phyloP scores from a whole-genome alignment of 805 yeast genomes.

The Wickerhamomyces ciferrii region DNA sequence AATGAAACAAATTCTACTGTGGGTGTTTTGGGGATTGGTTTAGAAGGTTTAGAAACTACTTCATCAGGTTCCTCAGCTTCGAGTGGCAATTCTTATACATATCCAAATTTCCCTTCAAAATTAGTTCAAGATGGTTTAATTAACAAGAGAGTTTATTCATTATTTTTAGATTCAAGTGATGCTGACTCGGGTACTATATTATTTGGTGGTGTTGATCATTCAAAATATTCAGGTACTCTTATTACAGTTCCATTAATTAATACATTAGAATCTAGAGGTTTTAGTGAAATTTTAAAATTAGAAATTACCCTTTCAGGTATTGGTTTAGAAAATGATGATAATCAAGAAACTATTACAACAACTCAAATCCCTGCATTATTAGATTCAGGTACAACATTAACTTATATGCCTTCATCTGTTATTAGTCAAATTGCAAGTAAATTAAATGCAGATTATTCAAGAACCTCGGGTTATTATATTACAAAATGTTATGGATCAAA shows the following conservation, averaged over 20 bases:
- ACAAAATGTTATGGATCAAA: constrained; percentile 35
- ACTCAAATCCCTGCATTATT: constrained; percentile 28
- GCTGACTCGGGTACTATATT: constrained; percentile 47
- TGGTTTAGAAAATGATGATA: constrained; percentile 2
- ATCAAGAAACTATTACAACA: constrained; percentile 1
- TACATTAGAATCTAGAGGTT: constrained; percentile 24
- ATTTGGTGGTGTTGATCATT: constrained; percentile 70
- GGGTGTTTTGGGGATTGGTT: constrained; percentile 69
- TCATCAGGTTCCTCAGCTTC: constrained; percentile 11
- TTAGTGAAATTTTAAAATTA: constrained; percentile 35
- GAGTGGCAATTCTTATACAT: constrained; percentile 40
- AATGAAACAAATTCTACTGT: constrained; percentile 47
- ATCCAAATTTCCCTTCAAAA: constrained; percentile 57
- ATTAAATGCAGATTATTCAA: constrained; percentile 40
- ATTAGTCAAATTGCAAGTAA: constrained; percentile 29
- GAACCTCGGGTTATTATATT: constrained; percentile 37
- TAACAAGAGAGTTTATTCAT: constrained; percentile 51
- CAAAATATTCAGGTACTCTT: constrained; percentile 51
- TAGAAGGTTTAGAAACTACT: constrained; percentile 59
- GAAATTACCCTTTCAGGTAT: constrained; percentile 36
- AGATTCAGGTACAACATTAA: constrained; percentile 39
- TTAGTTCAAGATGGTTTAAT: constrained; percentile 56
- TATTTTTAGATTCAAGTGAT: constrained; percentile 44
- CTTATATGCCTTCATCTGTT: constrained; percentile 37
- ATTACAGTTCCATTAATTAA: constrained; percentile 48